A percentile compares a stretch with the other conserved stretches of the same genome.
phyloP scores from a whole-genome alignment of 2,329 filamentous ascomycete species.

The Diaporthe eres region DNA sequence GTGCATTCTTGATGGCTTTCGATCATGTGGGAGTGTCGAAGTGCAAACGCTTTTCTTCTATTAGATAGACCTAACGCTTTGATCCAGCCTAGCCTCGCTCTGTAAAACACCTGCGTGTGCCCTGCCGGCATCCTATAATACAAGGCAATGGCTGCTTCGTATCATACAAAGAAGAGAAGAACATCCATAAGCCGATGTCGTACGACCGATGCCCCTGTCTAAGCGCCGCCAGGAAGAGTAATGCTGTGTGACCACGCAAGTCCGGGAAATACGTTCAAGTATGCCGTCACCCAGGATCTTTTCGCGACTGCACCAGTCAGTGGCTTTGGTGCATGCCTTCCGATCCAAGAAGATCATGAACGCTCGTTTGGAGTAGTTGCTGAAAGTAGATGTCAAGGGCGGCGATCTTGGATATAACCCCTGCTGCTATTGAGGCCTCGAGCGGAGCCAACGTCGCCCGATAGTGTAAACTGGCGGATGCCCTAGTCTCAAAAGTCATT shows the following conservation, averaged over 20 bases:
- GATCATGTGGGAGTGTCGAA: neutral
- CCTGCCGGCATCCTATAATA: slow-evolving; percentile 2
- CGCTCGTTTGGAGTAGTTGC: neutral
- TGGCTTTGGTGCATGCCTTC: neutral
- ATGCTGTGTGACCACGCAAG: neutral
- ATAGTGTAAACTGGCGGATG: neutral
- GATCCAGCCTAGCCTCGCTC: neutral
- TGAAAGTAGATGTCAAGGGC: neutral
- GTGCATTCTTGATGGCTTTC: too few relatives aligned
- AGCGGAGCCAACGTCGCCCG: neutral
- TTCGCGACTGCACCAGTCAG: neutral
- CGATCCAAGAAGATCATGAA: neutral
- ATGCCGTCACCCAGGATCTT: neutral
- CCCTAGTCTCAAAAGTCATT: neutral
- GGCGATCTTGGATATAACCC: too few relatives aligned
- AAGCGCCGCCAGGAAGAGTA: neutral
- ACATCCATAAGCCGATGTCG: neutral
- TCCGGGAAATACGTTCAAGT: too few relatives aligned
- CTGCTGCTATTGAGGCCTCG: neutral
- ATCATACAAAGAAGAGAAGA: slow-evolving; percentile 18
- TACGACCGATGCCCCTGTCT: neutral
- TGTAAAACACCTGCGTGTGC: neutral
- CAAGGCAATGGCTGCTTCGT: neutral
- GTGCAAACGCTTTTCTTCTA: slow-evolving; percentile 23
- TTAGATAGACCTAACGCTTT: neutral